These are phyloP conservation scores for Paraphoma chrysanthemicola DNA, from an alignment of 2,329 filamentous ascomycete species.

Conservation along the genomic window DNA sequence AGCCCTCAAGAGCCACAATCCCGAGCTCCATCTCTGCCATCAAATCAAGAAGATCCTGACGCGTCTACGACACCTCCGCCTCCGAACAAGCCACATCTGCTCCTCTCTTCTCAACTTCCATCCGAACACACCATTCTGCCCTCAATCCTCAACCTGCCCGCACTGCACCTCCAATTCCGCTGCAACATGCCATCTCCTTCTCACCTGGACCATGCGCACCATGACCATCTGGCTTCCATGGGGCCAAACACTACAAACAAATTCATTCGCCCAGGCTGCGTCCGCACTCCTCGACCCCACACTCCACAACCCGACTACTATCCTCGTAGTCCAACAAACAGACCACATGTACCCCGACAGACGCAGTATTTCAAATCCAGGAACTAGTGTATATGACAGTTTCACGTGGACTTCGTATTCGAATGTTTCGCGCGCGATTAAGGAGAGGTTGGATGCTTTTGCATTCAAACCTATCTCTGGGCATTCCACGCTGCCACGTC, in stretches of 20 bases:
- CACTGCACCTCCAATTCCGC: not conserved
- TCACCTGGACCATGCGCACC: slow-evolving; percentile 3
- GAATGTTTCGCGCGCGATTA: not conserved
- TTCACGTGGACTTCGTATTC: not conserved
- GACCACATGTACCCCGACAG: not conserved
- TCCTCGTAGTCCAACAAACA: slow-evolving; percentile 4
- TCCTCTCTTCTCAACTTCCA: slow-evolving; percentile 1
- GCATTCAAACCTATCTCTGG: not conserved
- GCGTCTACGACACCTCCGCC: slow-evolving; percentile 14
- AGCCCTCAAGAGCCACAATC: not conserved
- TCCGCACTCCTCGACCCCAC: not conserved
- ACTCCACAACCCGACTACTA: not conserved
- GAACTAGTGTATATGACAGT: not conserved
- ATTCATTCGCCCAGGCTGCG: slow-evolving; percentile 2
- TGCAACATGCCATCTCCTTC: slow-evolving; percentile 1
- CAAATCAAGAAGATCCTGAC: slow-evolving; percentile 16
- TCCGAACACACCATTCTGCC: not conserved
- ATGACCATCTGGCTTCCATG: slow-evolving; percentile 13
- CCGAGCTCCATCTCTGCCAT: slow-evolving; percentile 11
- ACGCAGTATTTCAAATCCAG: not conserved
- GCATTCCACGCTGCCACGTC: not conserved
- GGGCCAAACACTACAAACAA: not conserved
- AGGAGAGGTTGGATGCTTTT: not conserved
- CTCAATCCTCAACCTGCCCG: not conserved
- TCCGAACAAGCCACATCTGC: slow-evolving; percentile 18